Conservation (phyloP, 2,329 filamentous ascomycete genomes). For the Pseudofabraea citricarpa region DNA sequence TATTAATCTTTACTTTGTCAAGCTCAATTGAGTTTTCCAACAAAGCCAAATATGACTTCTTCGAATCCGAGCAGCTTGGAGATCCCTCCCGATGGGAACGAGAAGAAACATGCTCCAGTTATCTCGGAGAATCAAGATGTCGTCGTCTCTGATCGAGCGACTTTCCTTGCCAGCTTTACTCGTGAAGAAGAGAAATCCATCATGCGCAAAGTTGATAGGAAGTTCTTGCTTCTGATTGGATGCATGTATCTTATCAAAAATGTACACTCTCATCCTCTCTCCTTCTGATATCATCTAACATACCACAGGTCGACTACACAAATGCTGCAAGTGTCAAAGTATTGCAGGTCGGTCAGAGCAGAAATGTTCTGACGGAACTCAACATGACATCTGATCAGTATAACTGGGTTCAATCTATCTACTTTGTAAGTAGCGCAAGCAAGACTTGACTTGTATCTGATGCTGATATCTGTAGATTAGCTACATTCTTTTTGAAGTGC, state of each 20-base stretch:
- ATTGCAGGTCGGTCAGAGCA: slow-evolving; percentile 33
- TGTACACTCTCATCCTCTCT: slow-evolving; percentile 18
- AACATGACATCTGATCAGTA: slow-evolving; percentile 36
- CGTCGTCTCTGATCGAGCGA: no score
- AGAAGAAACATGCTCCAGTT: no score
- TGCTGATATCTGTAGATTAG: slow-evolving; percentile 31
- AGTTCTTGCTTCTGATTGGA: slow-evolving; percentile 33
- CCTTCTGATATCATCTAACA: not conserved
- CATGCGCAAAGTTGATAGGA: slow-evolving; percentile 34
- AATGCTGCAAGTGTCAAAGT: slow-evolving; percentile 38
- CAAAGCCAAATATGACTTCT: no score
- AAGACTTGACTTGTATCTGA: no score
- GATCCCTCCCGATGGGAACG: no score
- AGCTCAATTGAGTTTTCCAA: no score
- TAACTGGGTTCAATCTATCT: slow-evolving; percentile 35
- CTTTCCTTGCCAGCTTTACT: slow-evolving; percentile 35
- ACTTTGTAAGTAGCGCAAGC: slow-evolving; percentile 31
- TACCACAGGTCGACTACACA: slow-evolving; percentile 30
- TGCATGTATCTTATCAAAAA: slow-evolving; percentile 38
- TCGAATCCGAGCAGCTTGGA: no score
- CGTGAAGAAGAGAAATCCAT: slow-evolving; percentile 33
- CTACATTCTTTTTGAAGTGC: slow-evolving; percentile 36
- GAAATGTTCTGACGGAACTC: slow-evolving; percentile 33
- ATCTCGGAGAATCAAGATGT: no score
- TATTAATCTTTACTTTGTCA: no score